A percentile compares a stretch with the other conserved stretches of the same genome.
These are phyloP conservation scores for Pythium utonaiense DNA, from an alignment of 352 stramenopile species.

Conservation along the genomic window DNA sequence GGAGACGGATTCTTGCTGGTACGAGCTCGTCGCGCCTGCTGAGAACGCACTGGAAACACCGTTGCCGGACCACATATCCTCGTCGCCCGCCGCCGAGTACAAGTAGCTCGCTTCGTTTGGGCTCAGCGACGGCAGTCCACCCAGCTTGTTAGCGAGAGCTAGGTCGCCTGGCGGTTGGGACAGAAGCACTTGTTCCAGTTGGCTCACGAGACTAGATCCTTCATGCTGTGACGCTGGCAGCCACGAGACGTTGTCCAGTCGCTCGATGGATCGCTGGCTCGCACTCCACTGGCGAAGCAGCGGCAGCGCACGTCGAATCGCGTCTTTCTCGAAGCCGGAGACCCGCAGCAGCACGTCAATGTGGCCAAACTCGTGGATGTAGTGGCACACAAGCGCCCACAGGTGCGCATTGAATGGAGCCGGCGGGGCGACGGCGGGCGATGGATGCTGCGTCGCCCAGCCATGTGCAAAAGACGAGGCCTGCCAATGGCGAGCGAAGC, in stretches of 20 bases:
- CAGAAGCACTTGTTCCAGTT: conserved; percentile 51
- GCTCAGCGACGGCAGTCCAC: conserved; percentile 2
- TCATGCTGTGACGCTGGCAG: conserved; percentile 47
- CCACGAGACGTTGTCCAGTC: conserved; percentile 36
- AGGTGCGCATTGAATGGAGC: conserved; percentile 42
- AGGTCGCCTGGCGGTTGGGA: conserved; percentile 14
- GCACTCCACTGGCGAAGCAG: conserved; percentile 54
- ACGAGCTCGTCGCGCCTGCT: conserved; percentile 2
- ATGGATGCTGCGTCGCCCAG: conserved; percentile 30
- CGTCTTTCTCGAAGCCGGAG: conserved; percentile 45
- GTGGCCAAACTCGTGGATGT: conserved; percentile 50
- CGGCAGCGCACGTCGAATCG: conserved; percentile 42
- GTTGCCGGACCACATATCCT: conserved; percentile 20
- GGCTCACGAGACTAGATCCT: conserved; percentile 47
- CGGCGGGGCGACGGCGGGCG: conserved; percentile 15
- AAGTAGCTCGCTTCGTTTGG: conserved; percentile 19
- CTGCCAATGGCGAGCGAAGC: conserved; percentile 28
- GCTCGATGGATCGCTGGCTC: conserved; percentile 31
- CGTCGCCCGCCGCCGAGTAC: conserved; percentile 15
- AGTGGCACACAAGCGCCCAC: conserved; percentile 55
- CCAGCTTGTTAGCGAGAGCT: not conserved
- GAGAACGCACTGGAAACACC: conserved; percentile 20
- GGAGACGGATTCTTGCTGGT: conserved; percentile 21
- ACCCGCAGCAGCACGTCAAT: conserved; percentile 33
- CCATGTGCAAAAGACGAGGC: conserved; percentile 30